Percentiles rank a stretch among this genome's conserved stretches.
Conservation (phyloP, 2,329 filamentous ascomycete genomes). For the Trichoderma citrinoviride region DNA sequence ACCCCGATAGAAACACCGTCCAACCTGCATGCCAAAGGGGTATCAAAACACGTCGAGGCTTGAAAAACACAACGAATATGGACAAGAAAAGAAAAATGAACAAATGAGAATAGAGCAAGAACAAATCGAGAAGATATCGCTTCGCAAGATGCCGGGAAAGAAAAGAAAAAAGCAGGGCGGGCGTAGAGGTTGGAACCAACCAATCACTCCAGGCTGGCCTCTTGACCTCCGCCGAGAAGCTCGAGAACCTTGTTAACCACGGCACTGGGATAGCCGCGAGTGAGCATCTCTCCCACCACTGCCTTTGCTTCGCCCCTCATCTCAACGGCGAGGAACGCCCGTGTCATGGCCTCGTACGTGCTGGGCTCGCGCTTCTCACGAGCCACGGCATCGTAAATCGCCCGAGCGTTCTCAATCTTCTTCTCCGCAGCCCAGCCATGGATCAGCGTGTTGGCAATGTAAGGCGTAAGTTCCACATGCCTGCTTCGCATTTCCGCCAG, state of each 20-base stretch:
- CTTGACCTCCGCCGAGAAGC: constrained; percentile 65
- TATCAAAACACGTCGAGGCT: constrained; percentile 29
- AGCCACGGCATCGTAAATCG: constrained; percentile 76
- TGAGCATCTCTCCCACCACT: constrained; percentile 87
- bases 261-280: constrained; percentile 83
- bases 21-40: constrained; percentile 25
- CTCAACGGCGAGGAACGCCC: constrained; percentile 83
- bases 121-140: neutral
- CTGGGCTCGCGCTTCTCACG: constrained; percentile 84
- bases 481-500: constrained; percentile 72
- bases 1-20: constrained; percentile 26
- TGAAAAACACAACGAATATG: constrained; percentile 19
- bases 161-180: neutral
- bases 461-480: constrained; percentile 83
- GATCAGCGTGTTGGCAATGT: constrained; percentile 97
- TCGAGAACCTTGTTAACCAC: constrained; percentile 94
- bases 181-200: no score
- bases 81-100: constrained; percentile 27
- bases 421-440: constrained; percentile 90
- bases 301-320: constrained; percentile 71
- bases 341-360: constrained; percentile 98
- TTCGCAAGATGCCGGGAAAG: neutral
- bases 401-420: constrained; percentile 73
- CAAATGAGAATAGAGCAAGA: constrained; percentile 9
- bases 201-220: constrained; percentile 32